These are phyloP conservation scores for Athelia psychrophila DNA, from an alignment of 1,284 basidiomycete species.

Conservation along the genomic window DNA sequence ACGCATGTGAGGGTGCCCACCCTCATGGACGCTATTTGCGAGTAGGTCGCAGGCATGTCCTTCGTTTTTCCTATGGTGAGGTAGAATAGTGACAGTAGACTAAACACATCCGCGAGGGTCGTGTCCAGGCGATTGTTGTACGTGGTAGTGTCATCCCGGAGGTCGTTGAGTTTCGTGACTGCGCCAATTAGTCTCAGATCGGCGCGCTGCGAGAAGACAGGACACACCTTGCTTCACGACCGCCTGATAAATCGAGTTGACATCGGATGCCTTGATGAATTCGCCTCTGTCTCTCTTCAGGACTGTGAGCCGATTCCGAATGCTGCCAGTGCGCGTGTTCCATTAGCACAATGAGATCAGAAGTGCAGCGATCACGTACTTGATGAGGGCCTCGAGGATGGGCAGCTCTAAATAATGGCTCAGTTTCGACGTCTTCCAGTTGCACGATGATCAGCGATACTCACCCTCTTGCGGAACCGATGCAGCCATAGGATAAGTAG, in stretches of 20 bases:
- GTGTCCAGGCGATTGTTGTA: slow-evolving; percentile 91
- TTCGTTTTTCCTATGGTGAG: slow-evolving; percentile 92
- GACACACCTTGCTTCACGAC: slow-evolving; percentile 89
- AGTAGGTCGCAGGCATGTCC: slow-evolving; percentile 91
- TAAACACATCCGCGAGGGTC: slow-evolving; percentile 91
- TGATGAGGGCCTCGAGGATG: slow-evolving; percentile 94
- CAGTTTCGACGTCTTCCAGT: slow-evolving; percentile 17
- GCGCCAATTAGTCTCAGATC: background rate
- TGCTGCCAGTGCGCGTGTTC: slow-evolving; percentile 48
- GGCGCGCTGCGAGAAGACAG: slow-evolving; percentile 1
- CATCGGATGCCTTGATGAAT: slow-evolving; percentile 91
- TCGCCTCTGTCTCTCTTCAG: slow-evolving; percentile 87
- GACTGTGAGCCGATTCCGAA: slow-evolving; percentile 86
- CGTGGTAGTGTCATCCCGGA: slow-evolving; percentile 76
- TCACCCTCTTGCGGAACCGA: slow-evolving; percentile 75
- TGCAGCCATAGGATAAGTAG: slow-evolving; percentile 43
- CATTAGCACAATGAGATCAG: slow-evolving; percentile 11
- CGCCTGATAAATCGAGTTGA: slow-evolving; percentile 89
- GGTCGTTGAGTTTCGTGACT: slow-evolving; percentile 92
- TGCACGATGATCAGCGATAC: slow-evolving; percentile 15
- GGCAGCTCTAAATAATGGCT: slow-evolving; percentile 66
- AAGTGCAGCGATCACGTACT: slow-evolving; percentile 46
- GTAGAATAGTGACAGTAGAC: slow-evolving; percentile 88
- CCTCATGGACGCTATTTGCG: slow-evolving; percentile 90
- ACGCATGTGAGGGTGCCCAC: slow-evolving; percentile 54